Percentiles rank a stretch among this genome's conserved stretches.
These are phyloP conservation scores for Penicillium parvum DNA, from an alignment of 495 filamentous ascomycete species.

Conservation along the genomic window DNA sequence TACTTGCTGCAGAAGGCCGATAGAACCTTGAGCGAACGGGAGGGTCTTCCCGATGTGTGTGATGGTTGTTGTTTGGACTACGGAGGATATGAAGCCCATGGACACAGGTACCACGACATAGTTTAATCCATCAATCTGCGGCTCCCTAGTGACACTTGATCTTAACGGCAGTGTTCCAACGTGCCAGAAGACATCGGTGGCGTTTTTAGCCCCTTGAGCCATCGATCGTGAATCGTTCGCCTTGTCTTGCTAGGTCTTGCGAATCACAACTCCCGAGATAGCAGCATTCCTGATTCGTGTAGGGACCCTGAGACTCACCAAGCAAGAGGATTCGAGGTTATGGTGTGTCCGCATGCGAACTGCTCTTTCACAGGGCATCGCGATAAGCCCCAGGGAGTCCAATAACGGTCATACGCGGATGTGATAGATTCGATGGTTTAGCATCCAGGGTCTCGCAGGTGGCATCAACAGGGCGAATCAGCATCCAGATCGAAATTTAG, in stretches of 20 bases:
- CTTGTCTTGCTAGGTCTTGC: slow-evolving; percentile 3
- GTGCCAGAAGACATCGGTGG: slow-evolving; percentile 26
- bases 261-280: slow-evolving; percentile 16
- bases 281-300: slow-evolving; percentile 23
- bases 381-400: slow-evolving; percentile 17
- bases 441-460: slow-evolving; percentile 9
- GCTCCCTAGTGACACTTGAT: no score
- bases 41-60: no score
- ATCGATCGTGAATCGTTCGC: slow-evolving; percentile 13
- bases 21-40: no score
- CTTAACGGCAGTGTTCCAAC: slow-evolving; percentile 10
- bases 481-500: background rate
- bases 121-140: no score
- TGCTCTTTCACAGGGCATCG: slow-evolving; percentile 5
- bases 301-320: slow-evolving; percentile 10
- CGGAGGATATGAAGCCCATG: no score
- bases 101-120: no score
- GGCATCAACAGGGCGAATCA: slow-evolving; percentile 10
- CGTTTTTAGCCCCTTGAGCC: slow-evolving; percentile 19
- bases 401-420: slow-evolving; percentile 12
- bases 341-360: slow-evolving; percentile 14
- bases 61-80: no score
- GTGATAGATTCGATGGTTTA: slow-evolving; percentile 25
- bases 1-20: no score
- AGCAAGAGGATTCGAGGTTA: background rate